Evolutionary conservation across 306 rosid genomes (phyloP).

Genomic region (Alnus rubra): DNA sequence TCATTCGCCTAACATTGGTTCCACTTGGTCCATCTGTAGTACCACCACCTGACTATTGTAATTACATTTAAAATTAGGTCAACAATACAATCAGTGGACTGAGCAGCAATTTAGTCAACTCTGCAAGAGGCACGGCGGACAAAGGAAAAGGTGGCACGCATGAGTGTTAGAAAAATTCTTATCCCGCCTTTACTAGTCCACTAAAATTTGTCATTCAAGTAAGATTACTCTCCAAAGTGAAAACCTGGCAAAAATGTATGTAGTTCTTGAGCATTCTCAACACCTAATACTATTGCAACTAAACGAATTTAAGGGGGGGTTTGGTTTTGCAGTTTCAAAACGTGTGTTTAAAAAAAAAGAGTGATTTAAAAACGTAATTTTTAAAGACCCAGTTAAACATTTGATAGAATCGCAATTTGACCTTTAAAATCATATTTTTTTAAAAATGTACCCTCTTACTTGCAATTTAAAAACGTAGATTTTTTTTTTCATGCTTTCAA

Average conservation of each 20-base stretch:
- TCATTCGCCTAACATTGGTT: conserved; percentile 35
- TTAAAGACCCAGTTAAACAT: too few species aligned
- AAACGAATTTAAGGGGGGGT: neutral
- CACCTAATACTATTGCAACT: neutral
- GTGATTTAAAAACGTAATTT: too few species aligned
- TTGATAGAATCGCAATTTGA: too few species aligned
- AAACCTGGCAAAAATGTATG: neutral
- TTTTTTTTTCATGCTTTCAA: too few species aligned
- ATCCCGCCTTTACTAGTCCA: neutral
- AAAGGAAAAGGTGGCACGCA: conserved; percentile 12
- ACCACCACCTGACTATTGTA: conserved; percentile 49
- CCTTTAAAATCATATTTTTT: too few species aligned
- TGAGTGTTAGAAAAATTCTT: neutral
- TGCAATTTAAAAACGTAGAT: too few species aligned
- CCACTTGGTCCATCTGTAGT: conserved; percentile 51
- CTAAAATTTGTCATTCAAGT: conserved; percentile 4
- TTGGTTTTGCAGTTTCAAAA: too few species aligned
- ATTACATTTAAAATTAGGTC: conserved; percentile 29
- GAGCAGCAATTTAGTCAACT: neutral
- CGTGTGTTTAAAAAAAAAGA: too few species aligned
- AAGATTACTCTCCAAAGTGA: neutral
- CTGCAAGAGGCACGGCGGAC: neutral
- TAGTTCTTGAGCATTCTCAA: conserved; percentile 6
- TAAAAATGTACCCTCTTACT: too few species aligned
- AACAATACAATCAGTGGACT: conserved; percentile 19